These are phyloP conservation scores for Salvia miltiorrhiza DNA, from an alignment of 257 asterid species.

Conservation along the genomic window DNA sequence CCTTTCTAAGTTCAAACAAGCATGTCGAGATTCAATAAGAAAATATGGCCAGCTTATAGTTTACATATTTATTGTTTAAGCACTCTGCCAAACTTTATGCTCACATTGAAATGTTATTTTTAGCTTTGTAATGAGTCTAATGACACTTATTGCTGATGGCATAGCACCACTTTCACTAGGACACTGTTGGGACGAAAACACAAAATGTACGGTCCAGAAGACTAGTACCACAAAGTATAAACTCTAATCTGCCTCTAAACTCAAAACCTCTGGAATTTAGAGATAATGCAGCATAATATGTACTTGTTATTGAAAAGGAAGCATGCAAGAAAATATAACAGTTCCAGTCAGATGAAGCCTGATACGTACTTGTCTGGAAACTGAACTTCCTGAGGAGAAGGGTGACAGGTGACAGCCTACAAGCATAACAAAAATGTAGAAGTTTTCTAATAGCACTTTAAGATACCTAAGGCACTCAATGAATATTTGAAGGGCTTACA, in stretches of 20 bases:
- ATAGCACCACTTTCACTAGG: neutral
- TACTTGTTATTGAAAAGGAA: neutral
- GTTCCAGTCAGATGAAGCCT: conserved; percentile 17
- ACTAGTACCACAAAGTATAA: neutral
- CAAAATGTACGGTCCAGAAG: neutral
- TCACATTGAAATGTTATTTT: neutral
- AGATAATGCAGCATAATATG: neutral
- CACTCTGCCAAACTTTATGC: neutral
- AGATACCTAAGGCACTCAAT: conserved; percentile 23
- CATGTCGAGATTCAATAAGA: neutral
- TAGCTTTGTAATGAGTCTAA: conserved; percentile 1
- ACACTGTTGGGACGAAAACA: neutral
- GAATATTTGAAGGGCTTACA: conserved; percentile 6
- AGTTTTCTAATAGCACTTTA: conserved; percentile 12
- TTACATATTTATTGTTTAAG: neutral
- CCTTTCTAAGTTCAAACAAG: neutral
- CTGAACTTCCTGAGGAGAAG: conserved; percentile 36
- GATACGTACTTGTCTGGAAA: conserved; percentile 41
- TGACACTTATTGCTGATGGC: neutral
- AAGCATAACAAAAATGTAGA: conserved; percentile 21
- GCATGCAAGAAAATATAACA: neutral
- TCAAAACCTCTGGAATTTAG: neutral
- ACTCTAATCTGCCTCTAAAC: neutral
- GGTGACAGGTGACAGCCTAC: conserved; percentile 46
- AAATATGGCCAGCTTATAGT: neutral